phyloP scores from a whole-genome alignment of 129 eudicot genomes.

The Tagetes erecta region DNA sequence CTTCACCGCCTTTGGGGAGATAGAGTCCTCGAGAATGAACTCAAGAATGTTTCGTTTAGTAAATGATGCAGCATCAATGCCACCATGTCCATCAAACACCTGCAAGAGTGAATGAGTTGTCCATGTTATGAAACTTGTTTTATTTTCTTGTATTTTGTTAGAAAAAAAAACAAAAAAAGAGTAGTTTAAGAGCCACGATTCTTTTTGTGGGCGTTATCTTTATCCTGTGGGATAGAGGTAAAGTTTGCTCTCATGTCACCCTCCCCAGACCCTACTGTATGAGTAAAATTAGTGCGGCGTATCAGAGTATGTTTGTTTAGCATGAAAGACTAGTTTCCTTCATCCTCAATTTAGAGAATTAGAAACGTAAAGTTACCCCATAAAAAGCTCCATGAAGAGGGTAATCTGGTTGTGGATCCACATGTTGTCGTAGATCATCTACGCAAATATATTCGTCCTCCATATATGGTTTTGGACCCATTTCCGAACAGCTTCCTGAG shows the following conservation, averaged over 20 bases:
- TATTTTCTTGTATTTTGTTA: too few species aligned
- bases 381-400: constrained; percentile 82
- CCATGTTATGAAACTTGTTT: background rate
- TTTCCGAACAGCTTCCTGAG: constrained; percentile 88
- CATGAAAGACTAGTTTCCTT: background rate
- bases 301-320: too few species aligned
- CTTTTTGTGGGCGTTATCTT: too few species aligned
- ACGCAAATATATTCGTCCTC: constrained; percentile 89
- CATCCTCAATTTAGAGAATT: background rate
- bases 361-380: constrained; percentile 51
- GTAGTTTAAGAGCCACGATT: too few species aligned
- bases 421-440: constrained; percentile 60
- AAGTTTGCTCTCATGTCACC: too few species aligned
- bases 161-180: too few species aligned
- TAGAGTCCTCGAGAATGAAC: constrained; percentile 58
- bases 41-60: constrained; percentile 65
- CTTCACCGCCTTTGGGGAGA: constrained; percentile 61
- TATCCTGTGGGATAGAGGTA: too few species aligned
- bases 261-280: too few species aligned
- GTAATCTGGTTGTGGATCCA: constrained; percentile 36
- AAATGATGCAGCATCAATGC: constrained; percentile 79
- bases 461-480: constrained; percentile 77
- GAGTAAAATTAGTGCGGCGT: too few species aligned
- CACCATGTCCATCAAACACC: constrained; percentile 97
- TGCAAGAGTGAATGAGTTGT: constrained; percentile 15